Conservation (phyloP, 352 stramenopile genomes). For the Bremia lactucae region DNA sequence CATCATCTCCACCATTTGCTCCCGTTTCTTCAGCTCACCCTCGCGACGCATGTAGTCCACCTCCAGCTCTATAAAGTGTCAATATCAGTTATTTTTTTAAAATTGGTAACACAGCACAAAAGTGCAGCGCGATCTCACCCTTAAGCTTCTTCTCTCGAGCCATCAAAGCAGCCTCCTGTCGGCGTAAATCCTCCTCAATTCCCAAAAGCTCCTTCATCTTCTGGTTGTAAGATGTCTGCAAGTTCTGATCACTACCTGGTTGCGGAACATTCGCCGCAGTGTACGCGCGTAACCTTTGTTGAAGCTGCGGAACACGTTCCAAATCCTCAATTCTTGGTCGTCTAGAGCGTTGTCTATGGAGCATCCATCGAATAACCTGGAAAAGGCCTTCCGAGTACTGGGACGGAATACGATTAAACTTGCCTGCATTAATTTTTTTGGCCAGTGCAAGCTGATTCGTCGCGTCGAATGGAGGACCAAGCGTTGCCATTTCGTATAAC, state of each 20-base stretch:
- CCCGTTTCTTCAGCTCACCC: constrained; percentile 71
- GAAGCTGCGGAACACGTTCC: constrained; percentile 69
- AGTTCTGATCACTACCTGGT: constrained; percentile 42
- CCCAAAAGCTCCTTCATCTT: constrained; percentile 84
- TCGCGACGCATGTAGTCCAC: constrained; percentile 73
- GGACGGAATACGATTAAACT: constrained; percentile 84
- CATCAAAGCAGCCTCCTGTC: constrained; percentile 73
- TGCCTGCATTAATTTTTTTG: constrained; percentile 90
- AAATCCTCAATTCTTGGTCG: constrained; percentile 79
- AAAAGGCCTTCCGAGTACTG: constrained; percentile 88
- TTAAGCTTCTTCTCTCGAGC: constrained; percentile 81
- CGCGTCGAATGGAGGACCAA: constrained; percentile 86
- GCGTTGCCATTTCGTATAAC: constrained; percentile 86
- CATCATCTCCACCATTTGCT: constrained; percentile 82
- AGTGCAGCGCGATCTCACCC: constrained; percentile 17
- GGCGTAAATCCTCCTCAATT: constrained; percentile 79
- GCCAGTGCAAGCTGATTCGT: constrained; percentile 87
- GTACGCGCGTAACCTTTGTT: constrained; percentile 74
- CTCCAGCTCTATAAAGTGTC: constrained; percentile 43
- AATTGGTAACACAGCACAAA: background rate
- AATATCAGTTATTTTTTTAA: too few relatives aligned
- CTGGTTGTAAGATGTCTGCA: constrained; percentile 73
- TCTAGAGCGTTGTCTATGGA: constrained; percentile 73
- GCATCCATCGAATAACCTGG: constrained; percentile 86
- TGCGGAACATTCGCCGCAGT: constrained; percentile 33